Evolutionary conservation across 768 basidiomycete genomes (phyloP).

Genomic region (Tulasnella sp.): DNA sequence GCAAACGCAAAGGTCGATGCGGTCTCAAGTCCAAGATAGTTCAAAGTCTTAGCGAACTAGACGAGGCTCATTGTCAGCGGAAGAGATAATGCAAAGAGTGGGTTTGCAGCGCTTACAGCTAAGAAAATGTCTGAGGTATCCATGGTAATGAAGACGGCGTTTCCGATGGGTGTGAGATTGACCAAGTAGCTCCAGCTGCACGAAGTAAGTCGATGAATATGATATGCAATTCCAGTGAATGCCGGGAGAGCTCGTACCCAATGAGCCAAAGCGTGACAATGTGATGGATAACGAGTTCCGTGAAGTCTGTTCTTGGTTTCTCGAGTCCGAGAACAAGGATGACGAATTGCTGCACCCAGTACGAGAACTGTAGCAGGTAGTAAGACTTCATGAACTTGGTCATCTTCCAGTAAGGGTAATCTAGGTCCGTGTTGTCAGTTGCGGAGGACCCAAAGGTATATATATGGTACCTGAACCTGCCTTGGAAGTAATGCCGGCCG

Average conservation of each 20-base stretch:
- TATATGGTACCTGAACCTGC: constrained; percentile 27
- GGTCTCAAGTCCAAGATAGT: neutral
- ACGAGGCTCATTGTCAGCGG: neutral
- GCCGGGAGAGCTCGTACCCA: constrained; percentile 40
- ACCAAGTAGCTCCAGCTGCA: constrained; percentile 70
- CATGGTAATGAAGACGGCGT: constrained; percentile 92
- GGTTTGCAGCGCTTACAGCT: constrained; percentile 12
- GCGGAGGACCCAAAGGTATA: neutral
- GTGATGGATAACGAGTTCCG: constrained; percentile 82
- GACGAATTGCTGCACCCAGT: constrained; percentile 91
- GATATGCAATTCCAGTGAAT: neutral
- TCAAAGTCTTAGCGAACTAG: neutral
- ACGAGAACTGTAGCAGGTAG: constrained; percentile 86
- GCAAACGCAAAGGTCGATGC: neutral
- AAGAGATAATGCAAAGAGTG: neutral
- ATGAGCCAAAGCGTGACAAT: constrained; percentile 91
- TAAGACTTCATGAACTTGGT: constrained; percentile 73
- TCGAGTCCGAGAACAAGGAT: constrained; percentile 77
- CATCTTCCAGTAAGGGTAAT: constrained; percentile 87
- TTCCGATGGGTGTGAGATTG: constrained; percentile 79
- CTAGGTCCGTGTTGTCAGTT: constrained; percentile 27
- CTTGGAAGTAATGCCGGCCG: constrained; percentile 76
- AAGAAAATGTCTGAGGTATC: constrained; percentile 32
- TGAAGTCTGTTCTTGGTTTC: constrained; percentile 87
- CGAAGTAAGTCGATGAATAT: neutral